A percentile compares a stretch with the other conserved stretches of the same genome.
Evolutionary conservation across 345 rosid species (phyloP).

Genomic region (Lumnitzera racemosa): DNA sequence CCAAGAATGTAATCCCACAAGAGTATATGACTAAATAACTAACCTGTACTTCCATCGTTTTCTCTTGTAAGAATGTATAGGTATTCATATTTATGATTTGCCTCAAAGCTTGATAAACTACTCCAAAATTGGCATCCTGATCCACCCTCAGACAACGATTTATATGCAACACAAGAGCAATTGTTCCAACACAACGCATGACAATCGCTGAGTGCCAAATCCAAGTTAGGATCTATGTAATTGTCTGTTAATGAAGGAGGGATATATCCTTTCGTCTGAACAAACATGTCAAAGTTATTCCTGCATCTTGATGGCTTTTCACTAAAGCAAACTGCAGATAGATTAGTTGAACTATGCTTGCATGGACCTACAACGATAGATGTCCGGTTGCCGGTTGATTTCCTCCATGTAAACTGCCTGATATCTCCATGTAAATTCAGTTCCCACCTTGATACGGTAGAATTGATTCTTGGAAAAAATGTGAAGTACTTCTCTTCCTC

Average conservation of each 20-base stretch:
- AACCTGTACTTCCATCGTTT: too few relatives aligned
- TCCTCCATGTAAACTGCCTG: too few relatives aligned
- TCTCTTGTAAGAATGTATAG: slow-evolving; percentile 22
- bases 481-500: slow-evolving; percentile 41
- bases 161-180: slow-evolving; percentile 39
- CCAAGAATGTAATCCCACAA: too few relatives aligned
- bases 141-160: slow-evolving; percentile 12
- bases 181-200: slow-evolving; percentile 55
- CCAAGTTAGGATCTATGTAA: slow-evolving; percentile 13
- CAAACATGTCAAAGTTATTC: slow-evolving; percentile 31
- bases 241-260: not conserved
- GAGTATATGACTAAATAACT: too few relatives aligned
- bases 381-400: too few relatives aligned
- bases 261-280: slow-evolving; percentile 33
- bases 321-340: slow-evolving; percentile 30
- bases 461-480: slow-evolving; percentile 20
- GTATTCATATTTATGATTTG: slow-evolving; percentile 12
- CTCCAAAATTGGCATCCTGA: slow-evolving; percentile 45
- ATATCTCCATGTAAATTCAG: slow-evolving; percentile 42
- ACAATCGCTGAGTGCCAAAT: slow-evolving; percentile 41
- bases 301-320: slow-evolving; percentile 41
- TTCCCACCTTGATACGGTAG: slow-evolving; percentile 36
- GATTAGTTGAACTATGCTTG: slow-evolving; percentile 22
- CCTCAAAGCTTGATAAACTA: slow-evolving; percentile 21
- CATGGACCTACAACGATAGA: slow-evolving; percentile 25